Conservation (phyloP, 2,329 filamentous ascomycete genomes). For the Penicillium psychrosexuale region DNA sequence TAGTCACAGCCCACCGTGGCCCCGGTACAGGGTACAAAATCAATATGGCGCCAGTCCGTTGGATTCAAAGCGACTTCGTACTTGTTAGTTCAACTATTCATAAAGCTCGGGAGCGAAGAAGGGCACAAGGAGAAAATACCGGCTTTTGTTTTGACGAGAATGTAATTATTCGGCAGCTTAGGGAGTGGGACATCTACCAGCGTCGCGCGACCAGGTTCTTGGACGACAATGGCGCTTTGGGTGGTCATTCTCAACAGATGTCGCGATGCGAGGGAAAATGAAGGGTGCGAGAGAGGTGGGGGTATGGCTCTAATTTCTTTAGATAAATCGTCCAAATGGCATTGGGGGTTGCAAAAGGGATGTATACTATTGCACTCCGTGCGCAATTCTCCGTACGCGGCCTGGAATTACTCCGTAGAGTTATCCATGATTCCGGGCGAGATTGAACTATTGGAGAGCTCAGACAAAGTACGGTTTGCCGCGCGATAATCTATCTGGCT, state of each 20-base stretch:
- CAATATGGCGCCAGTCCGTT: conserved; percentile 38
- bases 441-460: neutral
- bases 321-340: neutral
- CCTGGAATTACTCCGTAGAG: neutral
- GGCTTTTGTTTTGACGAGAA: conserved; percentile 49
- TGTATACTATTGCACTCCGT: neutral
- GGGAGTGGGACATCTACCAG: conserved; percentile 32
- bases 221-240: conserved; percentile 15
- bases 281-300: neutral
- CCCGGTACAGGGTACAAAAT: conserved; percentile 30
- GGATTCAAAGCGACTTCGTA: conserved; percentile 54
- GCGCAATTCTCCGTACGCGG: neutral
- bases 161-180: conserved; percentile 46
- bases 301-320: neutral
- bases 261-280: neutral
- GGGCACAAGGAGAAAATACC: conserved; percentile 3
- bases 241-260: conserved; percentile 6
- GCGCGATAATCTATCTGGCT: neutral
- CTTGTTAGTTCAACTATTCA: conserved; percentile 42
- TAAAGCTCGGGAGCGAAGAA: neutral
- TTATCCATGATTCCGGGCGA: neutral
- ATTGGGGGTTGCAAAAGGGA: neutral
- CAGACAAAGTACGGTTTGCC: neutral
- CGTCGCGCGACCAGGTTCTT: conserved; percentile 9
- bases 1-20: conserved; percentile 51